Conservation (phyloP, 805 yeast genomes). For the Myxozyma neotropica region DNA sequence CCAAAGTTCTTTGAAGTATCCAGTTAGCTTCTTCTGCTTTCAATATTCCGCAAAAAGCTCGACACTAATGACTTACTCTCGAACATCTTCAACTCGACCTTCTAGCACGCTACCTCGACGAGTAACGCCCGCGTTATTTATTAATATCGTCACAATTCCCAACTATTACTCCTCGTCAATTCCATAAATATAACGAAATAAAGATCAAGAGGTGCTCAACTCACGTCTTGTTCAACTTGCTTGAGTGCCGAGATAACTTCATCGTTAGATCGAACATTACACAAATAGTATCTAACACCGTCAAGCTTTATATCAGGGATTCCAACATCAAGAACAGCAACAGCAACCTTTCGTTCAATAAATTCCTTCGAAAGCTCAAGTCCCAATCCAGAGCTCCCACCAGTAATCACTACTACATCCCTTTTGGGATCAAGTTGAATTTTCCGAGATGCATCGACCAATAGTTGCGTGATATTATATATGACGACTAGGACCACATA, state of each 20-base stretch:
- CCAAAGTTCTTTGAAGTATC: slow-evolving; percentile 47
- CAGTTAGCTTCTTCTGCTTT: no score
- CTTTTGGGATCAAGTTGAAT: slow-evolving; percentile 29
- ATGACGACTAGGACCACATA: slow-evolving; percentile 19
- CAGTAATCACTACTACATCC: slow-evolving; percentile 77
- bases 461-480: slow-evolving; percentile 7
- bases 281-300: slow-evolving; percentile 58
- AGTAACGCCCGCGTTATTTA: slow-evolving; percentile 85
- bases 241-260: slow-evolving; percentile 50
- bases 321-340: slow-evolving; percentile 66
- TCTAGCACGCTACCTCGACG: slow-evolving; percentile 58
- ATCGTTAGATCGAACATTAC: slow-evolving; percentile 66
- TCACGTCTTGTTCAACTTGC: slow-evolving; percentile 45
- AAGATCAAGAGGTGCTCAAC: not conserved
- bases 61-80: slow-evolving; percentile 39
- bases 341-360: slow-evolving; percentile 48
- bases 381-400: slow-evolving; percentile 84
- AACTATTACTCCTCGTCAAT: no score
- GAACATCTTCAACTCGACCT: slow-evolving; percentile 59
- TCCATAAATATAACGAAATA: no score
- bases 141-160: slow-evolving; percentile 66
- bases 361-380: slow-evolving; percentile 57
- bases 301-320: slow-evolving; percentile 40
- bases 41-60: not conserved
- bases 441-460: not conserved